phyloP scores from a whole-genome alignment of 768 basidiomycete genomes.

The Pleurotus salmoneostramineus region DNA sequence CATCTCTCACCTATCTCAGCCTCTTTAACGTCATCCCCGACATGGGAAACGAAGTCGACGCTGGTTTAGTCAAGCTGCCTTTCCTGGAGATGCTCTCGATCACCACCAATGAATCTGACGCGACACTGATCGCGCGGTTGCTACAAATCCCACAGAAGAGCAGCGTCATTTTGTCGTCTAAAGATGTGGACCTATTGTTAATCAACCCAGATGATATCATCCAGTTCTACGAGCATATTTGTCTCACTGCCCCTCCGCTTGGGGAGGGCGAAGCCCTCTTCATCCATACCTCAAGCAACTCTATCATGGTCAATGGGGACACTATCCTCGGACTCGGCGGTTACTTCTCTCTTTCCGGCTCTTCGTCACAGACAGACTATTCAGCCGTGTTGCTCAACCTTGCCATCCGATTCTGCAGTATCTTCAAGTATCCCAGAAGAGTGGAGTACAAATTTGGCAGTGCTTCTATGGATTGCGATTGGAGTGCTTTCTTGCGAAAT shows the following conservation, averaged over 20 bases:
- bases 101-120: neutral
- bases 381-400: neutral
- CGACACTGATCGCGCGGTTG: neutral
- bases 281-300: too few species aligned
- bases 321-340: too few species aligned
- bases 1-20: neutral
- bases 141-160: neutral
- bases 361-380: neutral
- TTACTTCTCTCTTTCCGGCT: neutral
- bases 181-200: neutral
- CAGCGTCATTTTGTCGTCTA: neutral
- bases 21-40: neutral
- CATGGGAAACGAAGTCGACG: neutral
- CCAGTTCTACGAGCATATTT: neutral
- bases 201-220: neutral
- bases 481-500: neutral
- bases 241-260: neutral
- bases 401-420: neutral
- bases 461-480: neutral
- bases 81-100: neutral
- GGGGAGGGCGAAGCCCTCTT: too few species aligned
- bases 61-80: neutral
- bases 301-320: too few species aligned
- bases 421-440: neutral
- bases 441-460: neutral